Evolutionary conservation across 2,329 filamentous ascomycete genomes (phyloP).

Genomic region (Aureobasidium sp.): DNA sequence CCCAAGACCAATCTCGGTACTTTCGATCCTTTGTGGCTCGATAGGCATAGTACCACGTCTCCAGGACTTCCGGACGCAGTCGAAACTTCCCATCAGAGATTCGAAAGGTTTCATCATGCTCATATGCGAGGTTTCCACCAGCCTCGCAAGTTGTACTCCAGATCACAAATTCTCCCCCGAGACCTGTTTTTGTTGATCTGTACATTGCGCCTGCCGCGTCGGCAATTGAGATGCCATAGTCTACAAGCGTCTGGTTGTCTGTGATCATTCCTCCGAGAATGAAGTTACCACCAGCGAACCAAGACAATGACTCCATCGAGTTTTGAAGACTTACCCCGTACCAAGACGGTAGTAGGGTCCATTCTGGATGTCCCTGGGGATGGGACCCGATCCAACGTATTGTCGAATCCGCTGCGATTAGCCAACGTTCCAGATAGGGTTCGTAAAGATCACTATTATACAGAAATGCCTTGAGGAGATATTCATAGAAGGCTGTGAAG

Average conservation of each 20-base stretch:
- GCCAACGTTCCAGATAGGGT: constrained; percentile 22
- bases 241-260: constrained; percentile 19
- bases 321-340: constrained; percentile 15
- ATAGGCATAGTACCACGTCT: constrained; percentile 26
- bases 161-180: constrained; percentile 22
- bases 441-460: constrained; percentile 22
- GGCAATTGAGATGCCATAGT: constrained; percentile 24
- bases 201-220: constrained; percentile 20
- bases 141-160: constrained; percentile 19
- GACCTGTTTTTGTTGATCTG: constrained; percentile 18
- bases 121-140: constrained; percentile 10
- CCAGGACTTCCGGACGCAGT: constrained; percentile 22
- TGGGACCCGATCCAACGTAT: constrained; percentile 23
- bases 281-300: constrained; percentile 27
- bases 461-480: constrained; percentile 26
- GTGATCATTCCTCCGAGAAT: constrained; percentile 25
- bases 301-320: constrained; percentile 22
- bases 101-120: constrained; percentile 13
- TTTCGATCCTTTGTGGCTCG: constrained; percentile 22
- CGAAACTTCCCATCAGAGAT: constrained; percentile 14
- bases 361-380: constrained; percentile 23
- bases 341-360: constrained; percentile 23
- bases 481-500: constrained; percentile 23
- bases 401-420: constrained; percentile 22
- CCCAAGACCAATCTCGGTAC: constrained; percentile 22